Evolutionary conservation across 805 yeast species (phyloP).

Genomic region (Aciculoconidium aculeatum): DNA sequence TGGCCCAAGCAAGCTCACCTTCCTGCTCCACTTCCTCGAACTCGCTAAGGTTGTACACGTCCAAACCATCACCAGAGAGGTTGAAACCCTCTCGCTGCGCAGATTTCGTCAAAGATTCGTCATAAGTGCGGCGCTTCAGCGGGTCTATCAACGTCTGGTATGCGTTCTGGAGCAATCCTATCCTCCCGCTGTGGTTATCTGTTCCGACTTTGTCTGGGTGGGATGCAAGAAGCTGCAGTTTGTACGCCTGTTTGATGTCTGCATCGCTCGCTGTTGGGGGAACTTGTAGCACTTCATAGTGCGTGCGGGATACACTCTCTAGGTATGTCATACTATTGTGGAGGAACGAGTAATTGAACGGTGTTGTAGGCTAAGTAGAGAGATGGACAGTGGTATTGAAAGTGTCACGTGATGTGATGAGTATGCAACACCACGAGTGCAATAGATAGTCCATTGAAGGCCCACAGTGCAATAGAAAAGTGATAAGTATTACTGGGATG

Average conservation of each 20-base stretch:
- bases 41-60: slow-evolving; percentile 58
- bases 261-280: slow-evolving; percentile 25
- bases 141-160: slow-evolving; percentile 49
- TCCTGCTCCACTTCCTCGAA: slow-evolving; percentile 38
- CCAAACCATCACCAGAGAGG: slow-evolving; percentile 63
- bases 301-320: too few species aligned
- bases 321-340: too few species aligned
- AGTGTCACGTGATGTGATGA: too few species aligned
- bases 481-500: too few species aligned
- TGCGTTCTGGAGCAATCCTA: slow-evolving; percentile 51
- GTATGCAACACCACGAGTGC: too few species aligned
- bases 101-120: slow-evolving; percentile 33
- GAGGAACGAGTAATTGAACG: too few species aligned
- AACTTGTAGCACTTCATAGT: slow-evolving; percentile 59
- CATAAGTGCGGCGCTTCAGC: slow-evolving; percentile 43
- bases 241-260: slow-evolving; percentile 61
- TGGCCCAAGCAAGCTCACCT: slow-evolving; percentile 33
- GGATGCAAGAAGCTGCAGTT: slow-evolving; percentile 45
- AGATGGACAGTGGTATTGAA: too few species aligned
- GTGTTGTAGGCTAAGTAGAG: too few species aligned
- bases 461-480: too few species aligned
- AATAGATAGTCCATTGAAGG: too few species aligned
- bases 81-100: slow-evolving; percentile 33
- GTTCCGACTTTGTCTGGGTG: slow-evolving; percentile 73
- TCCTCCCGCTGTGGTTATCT: slow-evolving; percentile 20